Conservation (phyloP, 2,329 filamentous ascomycete genomes). For the Lasiodiplodia hormozganensis region DNA sequence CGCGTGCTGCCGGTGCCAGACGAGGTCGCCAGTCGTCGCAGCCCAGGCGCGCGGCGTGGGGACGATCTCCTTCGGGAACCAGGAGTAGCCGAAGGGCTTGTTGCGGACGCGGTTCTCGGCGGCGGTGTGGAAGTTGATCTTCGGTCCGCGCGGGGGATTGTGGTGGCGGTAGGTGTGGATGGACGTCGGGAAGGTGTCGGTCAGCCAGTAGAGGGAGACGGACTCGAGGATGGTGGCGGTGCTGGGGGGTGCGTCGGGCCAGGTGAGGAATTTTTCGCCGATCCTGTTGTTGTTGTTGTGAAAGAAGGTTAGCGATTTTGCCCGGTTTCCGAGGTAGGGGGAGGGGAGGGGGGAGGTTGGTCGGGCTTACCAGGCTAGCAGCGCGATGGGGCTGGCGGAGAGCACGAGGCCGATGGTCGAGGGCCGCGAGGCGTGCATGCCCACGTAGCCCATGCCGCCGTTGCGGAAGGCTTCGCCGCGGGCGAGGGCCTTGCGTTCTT, state of each 20-base stretch:
- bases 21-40: constrained; percentile 47
- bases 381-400: constrained; percentile 60
- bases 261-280: constrained; percentile 64
- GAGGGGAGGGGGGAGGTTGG: neutral
- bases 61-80: constrained; percentile 53
- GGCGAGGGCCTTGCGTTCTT: constrained; percentile 35
- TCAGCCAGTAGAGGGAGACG: constrained; percentile 65
- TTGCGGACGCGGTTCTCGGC: constrained; percentile 28
- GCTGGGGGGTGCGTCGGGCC: constrained; percentile 56
- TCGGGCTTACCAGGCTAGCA: constrained; percentile 59
- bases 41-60: constrained; percentile 48
- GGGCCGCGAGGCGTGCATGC: constrained; percentile 60
- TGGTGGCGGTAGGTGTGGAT: constrained; percentile 58
- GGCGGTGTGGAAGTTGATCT: constrained; percentile 21
- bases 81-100: constrained; percentile 54
- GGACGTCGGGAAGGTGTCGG: constrained; percentile 54
- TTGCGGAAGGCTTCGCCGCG: constrained; percentile 43
- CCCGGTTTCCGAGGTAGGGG: no score
- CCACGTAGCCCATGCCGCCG: constrained; percentile 58
- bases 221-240: constrained; percentile 57
- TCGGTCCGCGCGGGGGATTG: constrained; percentile 31
- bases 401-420: constrained; percentile 65
- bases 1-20: constrained; percentile 48
- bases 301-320: neutral
- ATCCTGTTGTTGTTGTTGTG: constrained; percentile 40